These are phyloP conservation scores for Eucalyptus curtisii DNA, from an alignment of 345 rosid species.

Conservation along the genomic window DNA sequence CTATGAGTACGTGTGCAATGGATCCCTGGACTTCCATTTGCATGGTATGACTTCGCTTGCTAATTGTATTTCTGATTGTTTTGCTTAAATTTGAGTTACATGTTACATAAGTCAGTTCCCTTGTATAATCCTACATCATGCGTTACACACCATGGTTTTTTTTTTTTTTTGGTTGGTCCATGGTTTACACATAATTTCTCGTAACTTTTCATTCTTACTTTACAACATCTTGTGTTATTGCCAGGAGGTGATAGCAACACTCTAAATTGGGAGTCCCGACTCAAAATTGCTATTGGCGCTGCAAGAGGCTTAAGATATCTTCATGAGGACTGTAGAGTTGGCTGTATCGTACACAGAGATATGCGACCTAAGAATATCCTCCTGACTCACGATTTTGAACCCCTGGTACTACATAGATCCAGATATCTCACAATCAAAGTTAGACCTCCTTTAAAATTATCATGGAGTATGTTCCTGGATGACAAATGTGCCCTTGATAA, in stretches of 20 bases:
- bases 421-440: not conserved
- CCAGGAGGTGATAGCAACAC: constrained; percentile 25
- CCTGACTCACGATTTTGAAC: constrained; percentile 64
- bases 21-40: constrained; percentile 59
- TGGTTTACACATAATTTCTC: not conserved
- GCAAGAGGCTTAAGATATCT: constrained; percentile 67
- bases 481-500: not conserved
- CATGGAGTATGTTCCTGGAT: not conserved
- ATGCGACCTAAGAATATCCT: constrained; percentile 56
- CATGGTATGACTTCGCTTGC: constrained; percentile 27
- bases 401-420: constrained; percentile 26
- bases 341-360: constrained; percentile 60
- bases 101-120: not conserved
- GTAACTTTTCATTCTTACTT: not conserved
- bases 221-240: not conserved
- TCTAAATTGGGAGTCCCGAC: constrained; percentile 44
- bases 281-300: constrained; percentile 56
- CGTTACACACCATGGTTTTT: not conserved
- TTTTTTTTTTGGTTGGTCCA: too few species aligned
- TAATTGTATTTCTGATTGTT: not conserved
- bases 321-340: constrained; percentile 80
- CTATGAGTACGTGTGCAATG: constrained; percentile 67
- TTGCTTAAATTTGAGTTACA: not conserved
- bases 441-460: not conserved
- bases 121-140: not conserved